Evolutionary conservation across 2,329 filamentous ascomycete genomes (phyloP).

Genomic region (Pseudogymnoascus sp.): DNA sequence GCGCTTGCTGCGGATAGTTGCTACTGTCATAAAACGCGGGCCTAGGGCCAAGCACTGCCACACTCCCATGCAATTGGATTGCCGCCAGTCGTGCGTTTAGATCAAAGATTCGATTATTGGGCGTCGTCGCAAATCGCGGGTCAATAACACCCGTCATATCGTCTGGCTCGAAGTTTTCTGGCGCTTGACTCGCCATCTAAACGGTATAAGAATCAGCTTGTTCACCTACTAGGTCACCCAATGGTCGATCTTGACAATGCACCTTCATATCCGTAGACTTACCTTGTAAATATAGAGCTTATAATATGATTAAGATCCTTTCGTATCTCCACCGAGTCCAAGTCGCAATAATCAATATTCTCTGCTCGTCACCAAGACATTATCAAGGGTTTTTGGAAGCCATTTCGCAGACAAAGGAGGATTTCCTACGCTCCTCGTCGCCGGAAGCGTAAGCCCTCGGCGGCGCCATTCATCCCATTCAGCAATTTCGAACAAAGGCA

Average conservation of each 20-base stretch:
- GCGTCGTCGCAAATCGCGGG: neutral
- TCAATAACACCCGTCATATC: neutral
- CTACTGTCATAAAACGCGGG: neutral
- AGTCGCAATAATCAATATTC: neutral
- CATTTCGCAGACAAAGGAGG: neutral
- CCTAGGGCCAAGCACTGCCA: neutral
- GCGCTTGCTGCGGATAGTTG: neutral
- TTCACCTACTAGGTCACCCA: no score
- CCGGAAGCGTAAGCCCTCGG: conserved; percentile 1
- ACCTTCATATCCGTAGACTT: neutral
- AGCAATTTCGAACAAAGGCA: neutral
- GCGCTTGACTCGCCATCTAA: neutral
- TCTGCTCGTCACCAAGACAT: neutral
- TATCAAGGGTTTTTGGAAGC: neutral
- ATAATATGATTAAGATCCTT: neutral
- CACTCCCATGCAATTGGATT: neutral
- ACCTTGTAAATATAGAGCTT: conserved; percentile 1
- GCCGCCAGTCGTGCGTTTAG: neutral
- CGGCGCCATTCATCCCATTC: neutral
- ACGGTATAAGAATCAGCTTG: neutral
- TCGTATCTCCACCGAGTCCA: neutral
- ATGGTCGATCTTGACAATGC: neutral
- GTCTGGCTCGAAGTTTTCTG: neutral
- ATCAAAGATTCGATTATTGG: neutral
- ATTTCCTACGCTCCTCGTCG: neutral